A percentile compares a stretch with the other conserved stretches of the same genome.
Conservation (phyloP, 2,329 filamentous ascomycete species). For the Coniochaeta sp. region DNA sequence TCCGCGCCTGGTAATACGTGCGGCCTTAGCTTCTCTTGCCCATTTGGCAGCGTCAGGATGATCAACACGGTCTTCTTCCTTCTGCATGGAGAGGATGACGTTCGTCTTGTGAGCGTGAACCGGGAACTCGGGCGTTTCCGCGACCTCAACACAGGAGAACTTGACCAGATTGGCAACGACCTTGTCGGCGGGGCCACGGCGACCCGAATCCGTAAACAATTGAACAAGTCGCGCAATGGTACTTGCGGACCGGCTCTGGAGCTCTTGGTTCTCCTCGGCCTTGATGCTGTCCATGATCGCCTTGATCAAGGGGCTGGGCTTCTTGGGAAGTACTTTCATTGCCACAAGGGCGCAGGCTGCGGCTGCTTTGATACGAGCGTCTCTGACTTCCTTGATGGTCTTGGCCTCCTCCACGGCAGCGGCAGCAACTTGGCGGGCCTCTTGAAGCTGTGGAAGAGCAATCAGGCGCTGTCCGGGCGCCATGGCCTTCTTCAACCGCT, state of each 20-base stretch:
- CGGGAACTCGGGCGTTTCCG: conserved; percentile 91
- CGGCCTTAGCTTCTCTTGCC: conserved; percentile 80
- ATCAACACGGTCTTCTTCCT: conserved; percentile 93
- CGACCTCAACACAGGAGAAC: conserved; percentile 95
- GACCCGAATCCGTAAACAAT: conserved; percentile 71
- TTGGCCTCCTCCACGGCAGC: conserved; percentile 74
- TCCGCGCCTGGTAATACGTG: conserved; percentile 82
- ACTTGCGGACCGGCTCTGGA: conserved; percentile 79
- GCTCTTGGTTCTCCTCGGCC: conserved; percentile 80
- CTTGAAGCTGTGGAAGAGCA: conserved; percentile 68
- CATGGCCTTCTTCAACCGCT: conserved; percentile 81
- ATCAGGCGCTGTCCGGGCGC: conserved; percentile 82
- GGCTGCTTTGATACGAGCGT: conserved; percentile 78
- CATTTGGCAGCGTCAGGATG: conserved; percentile 87
- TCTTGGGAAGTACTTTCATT: conserved; percentile 85
- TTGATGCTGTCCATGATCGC: conserved; percentile 98
- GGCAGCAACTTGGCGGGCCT: conserved; percentile 64
- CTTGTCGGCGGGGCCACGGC: conserved; percentile 85
- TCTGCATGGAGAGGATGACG: conserved; percentile 85
- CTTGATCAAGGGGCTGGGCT: conserved; percentile 87
- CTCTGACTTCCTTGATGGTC: conserved; percentile 69
- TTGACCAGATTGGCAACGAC: conserved; percentile 93
- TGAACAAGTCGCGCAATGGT: conserved; percentile 83
- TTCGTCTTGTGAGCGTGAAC: conserved; percentile 72
- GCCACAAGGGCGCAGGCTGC: conserved; percentile 83